A percentile compares a stretch with the other conserved stretches of the same genome.
phyloP scores from a whole-genome alignment of 83 land plant genomes.

The Picea engelmannii region DNA sequence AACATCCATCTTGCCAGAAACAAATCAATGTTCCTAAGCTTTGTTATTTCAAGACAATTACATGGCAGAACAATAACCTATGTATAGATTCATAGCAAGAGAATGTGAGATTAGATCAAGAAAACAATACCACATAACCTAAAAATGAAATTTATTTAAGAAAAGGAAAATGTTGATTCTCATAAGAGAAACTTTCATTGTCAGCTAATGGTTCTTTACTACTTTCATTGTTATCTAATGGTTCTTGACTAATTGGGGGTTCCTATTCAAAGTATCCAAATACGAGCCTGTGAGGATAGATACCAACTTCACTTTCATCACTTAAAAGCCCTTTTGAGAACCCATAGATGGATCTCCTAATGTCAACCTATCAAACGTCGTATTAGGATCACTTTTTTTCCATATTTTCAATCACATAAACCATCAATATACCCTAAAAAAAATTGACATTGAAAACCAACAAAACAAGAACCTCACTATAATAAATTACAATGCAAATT shows the following conservation, averaged over 20 bases:
- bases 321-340: conserved; percentile 22
- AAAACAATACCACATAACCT: not conserved
- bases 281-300: conserved; percentile 7
- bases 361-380: conserved; percentile 10
- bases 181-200: conserved; percentile 37
- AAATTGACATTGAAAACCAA: no score
- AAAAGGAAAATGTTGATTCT: not conserved
- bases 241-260: conserved; percentile 49
- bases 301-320: conserved; percentile 33
- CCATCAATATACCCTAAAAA: no score
- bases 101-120: not conserved
- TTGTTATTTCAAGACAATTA: conserved; percentile 20
- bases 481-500: no score
- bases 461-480: no score
- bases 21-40: conserved; percentile 28
- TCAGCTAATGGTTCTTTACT: no score
- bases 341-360: conserved; percentile 10
- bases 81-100: not conserved
- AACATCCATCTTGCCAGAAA: conserved; percentile 47
- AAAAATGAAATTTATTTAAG: not conserved
- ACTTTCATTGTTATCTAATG: conserved; percentile 62
- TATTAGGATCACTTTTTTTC: no score
- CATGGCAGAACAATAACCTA: conserved; percentile 23
- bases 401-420: no score
- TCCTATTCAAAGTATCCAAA: conserved; percentile 50